A percentile compares a stretch with the other conserved stretches of the same genome.
These are phyloP conservation scores for Paragyromitra xinjiangensis DNA, from an alignment of 495 filamentous ascomycete genomes.

Conservation along the genomic window DNA sequence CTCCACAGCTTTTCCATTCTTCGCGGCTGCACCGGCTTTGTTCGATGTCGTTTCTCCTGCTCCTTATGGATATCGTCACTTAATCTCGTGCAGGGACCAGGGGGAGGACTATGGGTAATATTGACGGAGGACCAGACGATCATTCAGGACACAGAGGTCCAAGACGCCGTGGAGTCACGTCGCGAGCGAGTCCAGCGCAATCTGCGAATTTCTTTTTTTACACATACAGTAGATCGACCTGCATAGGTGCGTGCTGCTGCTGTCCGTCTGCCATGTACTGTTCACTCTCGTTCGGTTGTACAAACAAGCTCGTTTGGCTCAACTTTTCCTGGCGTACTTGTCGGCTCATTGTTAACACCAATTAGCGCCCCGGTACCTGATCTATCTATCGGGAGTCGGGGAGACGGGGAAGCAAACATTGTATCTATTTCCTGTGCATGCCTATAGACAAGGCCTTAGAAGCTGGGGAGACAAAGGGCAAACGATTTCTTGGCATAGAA, in stretches of 20 bases:
- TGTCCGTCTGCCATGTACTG: conserved; percentile 11
- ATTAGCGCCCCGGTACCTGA: conserved; percentile 10
- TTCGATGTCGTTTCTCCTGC: conserved; percentile 30
- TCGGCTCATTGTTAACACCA: conserved; percentile 2
- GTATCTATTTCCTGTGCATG: conserved; percentile 7
- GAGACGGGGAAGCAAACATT: conserved; percentile 8
- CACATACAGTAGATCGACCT: conserved; percentile 23
- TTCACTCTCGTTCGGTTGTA: conserved; percentile 21
- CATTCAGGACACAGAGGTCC: conserved; percentile 31
- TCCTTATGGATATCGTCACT: conserved; percentile 31
- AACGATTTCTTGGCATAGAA: conserved; percentile 1
- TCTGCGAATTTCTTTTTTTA: conserved; percentile 24
- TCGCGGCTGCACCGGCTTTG: conserved; percentile 29
- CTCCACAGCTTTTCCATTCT: conserved; percentile 9
- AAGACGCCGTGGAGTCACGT: conserved; percentile 8
- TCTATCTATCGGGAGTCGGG: conserved; percentile 25
- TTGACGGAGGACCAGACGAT: conserved; percentile 13
- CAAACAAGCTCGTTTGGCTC: conserved; percentile 16
- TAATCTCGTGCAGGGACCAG: conserved; percentile 40
- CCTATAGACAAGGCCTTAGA: conserved; percentile 1
- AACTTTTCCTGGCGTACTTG: conserved; percentile 7
- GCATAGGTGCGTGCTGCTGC: conserved; percentile 13
- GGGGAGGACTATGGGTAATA: conserved; percentile 40
- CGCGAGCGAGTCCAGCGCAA: conserved; percentile 13
- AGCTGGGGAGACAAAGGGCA: conserved; percentile 9